Percentiles rank a stretch among this genome's conserved stretches.
phyloP scores from a whole-genome alignment of 495 filamentous ascomycete genomes.

The Thermochaetoides thermophila region DNA sequence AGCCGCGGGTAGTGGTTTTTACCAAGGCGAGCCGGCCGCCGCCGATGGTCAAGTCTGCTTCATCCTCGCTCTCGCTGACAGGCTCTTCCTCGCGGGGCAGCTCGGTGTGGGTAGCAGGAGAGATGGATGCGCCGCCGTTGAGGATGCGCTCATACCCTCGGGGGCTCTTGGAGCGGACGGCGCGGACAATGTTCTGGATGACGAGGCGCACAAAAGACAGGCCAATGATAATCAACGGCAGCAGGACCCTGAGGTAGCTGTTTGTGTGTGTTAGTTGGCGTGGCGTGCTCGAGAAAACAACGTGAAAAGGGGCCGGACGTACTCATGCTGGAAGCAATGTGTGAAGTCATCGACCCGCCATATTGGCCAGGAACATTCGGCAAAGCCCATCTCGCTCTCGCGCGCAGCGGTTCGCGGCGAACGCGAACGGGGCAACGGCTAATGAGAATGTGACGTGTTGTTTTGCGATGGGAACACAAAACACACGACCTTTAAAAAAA shows the following conservation, averaged over 20 bases:
- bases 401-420: too few relatives aligned
- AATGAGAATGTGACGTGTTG: too few relatives aligned
- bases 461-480: too few relatives aligned
- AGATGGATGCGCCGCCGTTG: conserved; percentile 22
- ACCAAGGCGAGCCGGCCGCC: conserved; percentile 41
- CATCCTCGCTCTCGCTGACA: conserved; percentile 44
- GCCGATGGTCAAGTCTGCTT: conserved; percentile 40
- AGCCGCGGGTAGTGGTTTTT: conserved; percentile 45
- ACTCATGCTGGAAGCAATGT: not conserved
- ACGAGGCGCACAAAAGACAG: conserved; percentile 55
- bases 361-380: not conserved
- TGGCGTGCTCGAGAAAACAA: too few relatives aligned
- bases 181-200: conserved; percentile 35
- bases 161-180: conserved; percentile 29
- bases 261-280: conserved; percentile 1
- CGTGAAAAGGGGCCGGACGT: too few relatives aligned
- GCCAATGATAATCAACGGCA: conserved; percentile 58
- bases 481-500: too few relatives aligned
- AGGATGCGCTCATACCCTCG: conserved; percentile 36
- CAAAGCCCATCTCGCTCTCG: too few relatives aligned
- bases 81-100: conserved; percentile 31
- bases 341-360: not conserved
- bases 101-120: conserved; percentile 32
- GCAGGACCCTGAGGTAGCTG: conserved; percentile 71
- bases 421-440: too few relatives aligned